Conservation (phyloP, 2,329 filamentous ascomycete genomes). For the Exophiala viscosa region DNA sequence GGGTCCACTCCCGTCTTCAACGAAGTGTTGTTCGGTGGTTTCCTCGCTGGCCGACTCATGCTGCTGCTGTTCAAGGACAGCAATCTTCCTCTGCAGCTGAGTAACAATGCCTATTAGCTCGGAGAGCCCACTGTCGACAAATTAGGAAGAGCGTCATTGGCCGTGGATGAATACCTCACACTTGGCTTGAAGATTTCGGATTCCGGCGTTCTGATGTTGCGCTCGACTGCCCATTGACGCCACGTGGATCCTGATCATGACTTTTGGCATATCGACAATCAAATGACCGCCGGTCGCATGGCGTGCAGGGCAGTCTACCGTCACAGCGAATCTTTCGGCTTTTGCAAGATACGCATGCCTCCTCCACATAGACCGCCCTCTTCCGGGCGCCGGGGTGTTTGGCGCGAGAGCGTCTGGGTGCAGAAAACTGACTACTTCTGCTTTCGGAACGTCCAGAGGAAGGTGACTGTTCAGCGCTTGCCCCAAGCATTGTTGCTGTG, state of each 20-base stretch:
- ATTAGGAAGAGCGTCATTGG: not conserved
- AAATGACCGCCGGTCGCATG: not conserved
- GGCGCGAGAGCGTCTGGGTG: constrained; percentile 4
- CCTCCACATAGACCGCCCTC: constrained; percentile 7
- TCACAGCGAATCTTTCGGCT: constrained; percentile 7
- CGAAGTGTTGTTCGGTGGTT: not conserved
- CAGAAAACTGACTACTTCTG: not conserved
- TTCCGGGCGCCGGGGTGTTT: constrained; percentile 4
- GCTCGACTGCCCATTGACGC: not conserved
- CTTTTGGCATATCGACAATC: constrained; percentile 1
- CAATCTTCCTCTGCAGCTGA: constrained; percentile 13
- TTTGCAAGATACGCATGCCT: constrained; percentile 4
- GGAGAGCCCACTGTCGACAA: constrained; percentile 1
- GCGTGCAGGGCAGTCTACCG: not conserved
- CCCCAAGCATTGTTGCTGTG: not conserved
- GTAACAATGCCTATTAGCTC: constrained; percentile 9
- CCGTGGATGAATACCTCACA: not conserved
- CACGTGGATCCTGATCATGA: not conserved
- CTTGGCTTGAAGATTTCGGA: not conserved
- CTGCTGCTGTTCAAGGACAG: constrained; percentile 9
- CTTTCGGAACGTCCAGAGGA: not conserved
- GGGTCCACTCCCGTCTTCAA: not conserved
- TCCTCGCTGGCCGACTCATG: not conserved
- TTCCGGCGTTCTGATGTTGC: not conserved
- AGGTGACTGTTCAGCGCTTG: not conserved